These are phyloP conservation scores for Alternaria tenuissima DNA, from an alignment of 2,329 filamentous ascomycete genomes.

Conservation along the genomic window DNA sequence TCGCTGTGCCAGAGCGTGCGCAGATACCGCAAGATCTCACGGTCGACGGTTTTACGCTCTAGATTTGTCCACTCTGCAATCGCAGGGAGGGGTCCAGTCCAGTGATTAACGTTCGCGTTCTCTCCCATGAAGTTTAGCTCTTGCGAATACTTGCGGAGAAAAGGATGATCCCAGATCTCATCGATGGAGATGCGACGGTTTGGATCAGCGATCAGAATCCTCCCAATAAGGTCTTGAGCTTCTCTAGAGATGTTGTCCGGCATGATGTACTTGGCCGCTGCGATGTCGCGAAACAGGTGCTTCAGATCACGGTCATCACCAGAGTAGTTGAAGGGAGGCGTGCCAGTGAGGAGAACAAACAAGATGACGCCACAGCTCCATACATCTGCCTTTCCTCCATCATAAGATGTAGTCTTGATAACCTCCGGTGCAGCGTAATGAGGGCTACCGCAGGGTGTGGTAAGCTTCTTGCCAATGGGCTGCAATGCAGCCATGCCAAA, in stretches of 20 bases:
- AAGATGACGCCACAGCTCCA: conserved; percentile 85
- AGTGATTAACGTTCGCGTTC: conserved; percentile 59
- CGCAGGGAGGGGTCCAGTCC: conserved; percentile 63
- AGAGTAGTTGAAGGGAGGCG: conserved; percentile 75
- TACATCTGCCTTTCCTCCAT: conserved; percentile 86
- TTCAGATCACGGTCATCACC: conserved; percentile 62
- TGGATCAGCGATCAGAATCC: conserved; percentile 82
- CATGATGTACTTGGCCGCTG: conserved; percentile 59
- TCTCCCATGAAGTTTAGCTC: conserved; percentile 73
- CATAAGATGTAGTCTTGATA: conserved; percentile 78
- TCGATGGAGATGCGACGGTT: conserved; percentile 79
- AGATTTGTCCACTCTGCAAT: conserved; percentile 70
- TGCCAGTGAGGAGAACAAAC: conserved; percentile 84
- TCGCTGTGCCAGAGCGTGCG: conserved; percentile 92
- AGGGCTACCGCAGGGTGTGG: conserved; percentile 92
- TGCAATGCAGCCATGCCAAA: conserved; percentile 98
- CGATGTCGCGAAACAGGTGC: conserved; percentile 68
- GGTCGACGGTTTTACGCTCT: conserved; percentile 74
- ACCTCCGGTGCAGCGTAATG: conserved; percentile 97
- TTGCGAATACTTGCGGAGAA: conserved; percentile 81
- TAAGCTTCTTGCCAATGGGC: conserved; percentile 77
- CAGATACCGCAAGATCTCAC: conserved; percentile 83
- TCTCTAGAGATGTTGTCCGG: conserved; percentile 66
- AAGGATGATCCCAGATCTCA: conserved; percentile 84
- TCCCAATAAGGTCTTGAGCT: conserved; percentile 77